Percentiles rank a stretch among this genome's conserved stretches.
phyloP scores from a whole-genome alignment of 257 asterid species.

The Eustoma russellianum region DNA sequence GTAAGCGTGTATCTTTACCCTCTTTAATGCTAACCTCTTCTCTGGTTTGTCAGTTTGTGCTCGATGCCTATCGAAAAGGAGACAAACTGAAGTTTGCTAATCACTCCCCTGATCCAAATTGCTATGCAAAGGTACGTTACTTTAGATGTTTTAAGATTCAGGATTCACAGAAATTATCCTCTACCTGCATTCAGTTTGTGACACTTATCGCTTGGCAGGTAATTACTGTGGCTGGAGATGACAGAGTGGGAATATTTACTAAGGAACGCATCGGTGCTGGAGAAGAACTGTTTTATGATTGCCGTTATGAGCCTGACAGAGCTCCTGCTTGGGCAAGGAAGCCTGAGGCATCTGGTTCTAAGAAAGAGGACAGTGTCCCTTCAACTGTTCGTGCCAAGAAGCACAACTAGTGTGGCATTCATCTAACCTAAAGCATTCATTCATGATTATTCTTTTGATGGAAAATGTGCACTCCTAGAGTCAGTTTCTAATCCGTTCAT shows the following conservation, averaged over 20 bases:
- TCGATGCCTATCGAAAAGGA: constrained; percentile 83
- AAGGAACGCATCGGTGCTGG: constrained; percentile 73
- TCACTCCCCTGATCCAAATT: constrained; percentile 89
- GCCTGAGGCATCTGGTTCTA: constrained; percentile 63
- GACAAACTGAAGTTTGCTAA: constrained; percentile 90
- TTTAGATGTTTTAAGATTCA: not conserved
- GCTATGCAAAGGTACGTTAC: constrained; percentile 72
- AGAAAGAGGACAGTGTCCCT: constrained; percentile 26
- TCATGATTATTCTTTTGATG: constrained; percentile 17
- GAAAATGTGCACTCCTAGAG: not conserved
- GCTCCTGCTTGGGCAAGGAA: constrained; percentile 94
- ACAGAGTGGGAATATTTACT: constrained; percentile 84
- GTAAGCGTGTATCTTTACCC: too few species aligned
- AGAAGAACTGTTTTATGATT: constrained; percentile 85
- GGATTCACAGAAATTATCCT: not conserved
- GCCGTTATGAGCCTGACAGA: constrained; percentile 68
- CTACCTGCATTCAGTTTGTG: not conserved
- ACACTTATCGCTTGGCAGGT: constrained; percentile 45
- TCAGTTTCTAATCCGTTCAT: constrained; percentile 7
- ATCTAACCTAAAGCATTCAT: not conserved
- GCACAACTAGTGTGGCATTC: constrained; percentile 18
- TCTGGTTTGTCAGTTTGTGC: constrained; percentile 57
- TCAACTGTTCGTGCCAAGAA: constrained; percentile 31
- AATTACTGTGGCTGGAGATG: constrained; percentile 87
- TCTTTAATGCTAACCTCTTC: too few species aligned